A percentile compares a stretch with the other conserved stretches of the same genome.
phyloP scores from a whole-genome alignment of 768 basidiomycete species.

The Pisolithus microcarpus region DNA sequence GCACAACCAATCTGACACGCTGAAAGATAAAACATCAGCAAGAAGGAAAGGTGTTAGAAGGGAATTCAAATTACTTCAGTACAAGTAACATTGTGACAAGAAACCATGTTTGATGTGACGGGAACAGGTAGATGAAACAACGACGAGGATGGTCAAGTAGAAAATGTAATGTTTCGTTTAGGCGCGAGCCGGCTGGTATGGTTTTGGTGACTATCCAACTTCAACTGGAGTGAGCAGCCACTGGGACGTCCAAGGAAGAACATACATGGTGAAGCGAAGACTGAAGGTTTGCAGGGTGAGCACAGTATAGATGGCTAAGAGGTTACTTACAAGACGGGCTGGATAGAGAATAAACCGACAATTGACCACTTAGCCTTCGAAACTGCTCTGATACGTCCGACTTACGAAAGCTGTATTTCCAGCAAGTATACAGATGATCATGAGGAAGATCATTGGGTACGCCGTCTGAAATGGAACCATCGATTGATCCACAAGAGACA shows the following conservation, averaged over 20 bases:
- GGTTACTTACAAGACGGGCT: conserved; percentile 79
- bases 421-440: conserved; percentile 74
- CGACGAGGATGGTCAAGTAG: conserved; percentile 91
- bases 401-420: conserved; percentile 93
- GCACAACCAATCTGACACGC: conserved; percentile 79
- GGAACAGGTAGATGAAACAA: conserved; percentile 87
- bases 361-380: background rate
- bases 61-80: conserved; percentile 52
- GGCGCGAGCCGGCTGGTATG: conserved; percentile 49
- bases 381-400: conserved; percentile 14
- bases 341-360: background rate
- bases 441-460: conserved; percentile 68
- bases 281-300: conserved; percentile 29
- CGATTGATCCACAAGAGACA: no score
- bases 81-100: conserved; percentile 59
- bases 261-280: conserved; percentile 78
- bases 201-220: conserved; percentile 73
- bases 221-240: conserved; percentile 6
- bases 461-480: conserved; percentile 90
- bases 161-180: conserved; percentile 79
- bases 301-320: background rate
- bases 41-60: background rate
- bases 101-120: conserved; percentile 92
- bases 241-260: background rate
- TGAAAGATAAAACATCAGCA: conserved; percentile 19